A percentile compares a stretch with the other conserved stretches of the same genome.
These are phyloP conservation scores for Dryadomyces quercus-mongolicae DNA, from an alignment of 2,329 filamentous ascomycete genomes.

Conservation along the genomic window DNA sequence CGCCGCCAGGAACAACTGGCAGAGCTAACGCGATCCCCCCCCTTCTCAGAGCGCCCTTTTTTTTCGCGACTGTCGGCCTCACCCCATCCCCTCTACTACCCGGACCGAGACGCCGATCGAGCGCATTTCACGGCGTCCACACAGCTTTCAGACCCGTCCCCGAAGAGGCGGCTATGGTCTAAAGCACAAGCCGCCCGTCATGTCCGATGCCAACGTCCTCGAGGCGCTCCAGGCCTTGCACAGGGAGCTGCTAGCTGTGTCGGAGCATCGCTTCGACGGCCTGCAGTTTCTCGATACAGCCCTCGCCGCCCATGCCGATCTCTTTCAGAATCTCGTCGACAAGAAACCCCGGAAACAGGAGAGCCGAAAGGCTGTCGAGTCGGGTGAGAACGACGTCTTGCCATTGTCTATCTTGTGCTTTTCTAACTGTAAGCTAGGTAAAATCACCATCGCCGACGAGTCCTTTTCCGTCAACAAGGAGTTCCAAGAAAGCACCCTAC, in stretches of 20 bases:
- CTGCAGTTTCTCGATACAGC: conserved; percentile 59
- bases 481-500: conserved; percentile 71
- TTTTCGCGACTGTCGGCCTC: conserved; percentile 1
- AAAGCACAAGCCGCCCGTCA: conserved; percentile 26
- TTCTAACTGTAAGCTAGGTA: conserved; percentile 38
- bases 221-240: conserved; percentile 74
- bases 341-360: conserved; percentile 62
- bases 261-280: conserved; percentile 49
- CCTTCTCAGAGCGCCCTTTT: conserved; percentile 1
- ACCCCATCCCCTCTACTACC: background rate
- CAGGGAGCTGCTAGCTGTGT: conserved; percentile 67
- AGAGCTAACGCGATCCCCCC: conserved; percentile 6
- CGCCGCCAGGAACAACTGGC: too few species aligned
- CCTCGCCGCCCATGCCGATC: conserved; percentile 53
- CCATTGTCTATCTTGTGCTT: background rate
- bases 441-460: conserved; percentile 57
- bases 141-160: too few species aligned
- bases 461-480: conserved; percentile 75
- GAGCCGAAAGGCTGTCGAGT: conserved; percentile 59
- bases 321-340: conserved; percentile 61
- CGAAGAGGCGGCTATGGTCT: conserved; percentile 8
- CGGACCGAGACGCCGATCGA: background rate
- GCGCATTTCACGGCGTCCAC: too few species aligned
- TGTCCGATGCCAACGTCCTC: conserved; percentile 64
- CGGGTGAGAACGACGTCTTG: conserved; percentile 39